phyloP scores from a whole-genome alignment of 345 rosid species.

The Luvunga scandens region DNA sequence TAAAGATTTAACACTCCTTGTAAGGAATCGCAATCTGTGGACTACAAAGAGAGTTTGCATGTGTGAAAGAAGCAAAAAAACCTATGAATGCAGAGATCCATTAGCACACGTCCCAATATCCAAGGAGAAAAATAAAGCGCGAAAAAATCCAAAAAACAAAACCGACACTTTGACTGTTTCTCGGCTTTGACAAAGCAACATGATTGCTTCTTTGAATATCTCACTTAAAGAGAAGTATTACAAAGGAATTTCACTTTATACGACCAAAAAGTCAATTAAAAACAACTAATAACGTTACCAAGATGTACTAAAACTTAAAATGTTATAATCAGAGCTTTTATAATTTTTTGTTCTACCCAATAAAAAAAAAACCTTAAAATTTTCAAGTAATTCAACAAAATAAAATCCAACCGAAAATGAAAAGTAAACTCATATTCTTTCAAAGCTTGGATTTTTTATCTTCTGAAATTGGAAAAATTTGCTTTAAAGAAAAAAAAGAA shows the following conservation, averaged over 20 bases:
- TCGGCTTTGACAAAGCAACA: slow-evolving; percentile 17
- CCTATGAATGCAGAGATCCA: not conserved
- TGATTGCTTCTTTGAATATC: slow-evolving; percentile 3
- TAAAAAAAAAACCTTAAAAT: no score
- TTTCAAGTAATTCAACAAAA: not conserved
- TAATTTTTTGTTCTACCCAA: not conserved
- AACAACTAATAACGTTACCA: not conserved
- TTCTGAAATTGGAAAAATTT: not conserved
- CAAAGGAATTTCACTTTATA: slow-evolving; percentile 1
- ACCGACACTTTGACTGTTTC: slow-evolving; percentile 17
- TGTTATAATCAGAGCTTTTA: not conserved
- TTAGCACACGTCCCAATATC: not conserved
- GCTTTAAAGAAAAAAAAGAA: no score
- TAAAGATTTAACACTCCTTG: not conserved
- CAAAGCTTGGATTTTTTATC: not conserved
- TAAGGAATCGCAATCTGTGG: not conserved
- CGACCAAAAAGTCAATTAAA: not conserved
- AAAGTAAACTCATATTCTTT: not conserved
- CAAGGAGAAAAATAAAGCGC: not conserved
- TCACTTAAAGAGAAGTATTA: not conserved
- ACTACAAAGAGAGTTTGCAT: not conserved
- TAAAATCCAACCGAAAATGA: not conserved
- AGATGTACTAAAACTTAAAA: not conserved
- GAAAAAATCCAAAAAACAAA: not conserved
- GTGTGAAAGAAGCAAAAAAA: not conserved